Base-by-base conservation (phyloP, 2,329 filamentous ascomycete genomes). In the Ascochyta fabae region DNA sequence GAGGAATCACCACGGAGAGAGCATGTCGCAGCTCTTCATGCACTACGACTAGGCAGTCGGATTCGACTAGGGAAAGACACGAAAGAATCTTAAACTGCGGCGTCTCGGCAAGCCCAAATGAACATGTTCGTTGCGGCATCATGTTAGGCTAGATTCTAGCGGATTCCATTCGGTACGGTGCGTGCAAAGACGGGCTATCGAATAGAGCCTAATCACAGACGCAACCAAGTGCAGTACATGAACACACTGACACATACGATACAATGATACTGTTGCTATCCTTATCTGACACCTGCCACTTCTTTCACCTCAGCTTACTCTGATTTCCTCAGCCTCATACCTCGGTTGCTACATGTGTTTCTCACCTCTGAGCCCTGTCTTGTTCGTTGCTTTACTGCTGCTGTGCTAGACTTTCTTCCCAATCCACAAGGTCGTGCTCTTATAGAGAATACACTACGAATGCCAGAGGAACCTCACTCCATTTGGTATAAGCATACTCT, bases 1-100 rank as follows among this genome's bases (percentile, higher is more conserved):
- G 68, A 87, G 95, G 69, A 98, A 98, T 74, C 94, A 99, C 76
- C 95, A 98, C 71, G 95, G 95, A 76, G 94, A 97, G 80, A 88
- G 89, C 61, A 89, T 91, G 70, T 79, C 75, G 48, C 78, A 80
- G 64, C 75, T 83, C 3, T 83, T 80, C 59, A 75, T 78, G 68
- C 78, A 81, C 62, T 75, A 73, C 38, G 73, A 76, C 55, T 76
- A 61, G 60, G 34, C 9, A 23, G 3, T 22, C 8, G 23, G 34
- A 33, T 6, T 4, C 2, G 26, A 19, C 2, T 29, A n/a, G 16
- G 12, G 15, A 6, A 27, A 24, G 7, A 29, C 1, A 35, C 3
- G 15, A 35, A 1, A 3, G 15, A 22, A 15, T 31, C 6, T n/a
- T 23, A 34, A 38, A 44, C 23, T 9, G 27, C 26, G 51, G 19